phyloP scores from a whole-genome alignment of 345 rosid genomes.

The sweet orange (Citrus sinensis) region DVS_A1.0 CM039162.1:30484501-30485000 shows the following conservation, averaged over 20 bases:
- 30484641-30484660: too few species aligned
- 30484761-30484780: background rate
- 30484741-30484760: background rate
- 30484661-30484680: background rate
- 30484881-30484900: background rate
- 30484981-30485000: conserved; percentile 1
- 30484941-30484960: background rate
- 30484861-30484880: background rate
- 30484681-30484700: background rate
- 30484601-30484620: background rate
- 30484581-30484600: background rate
- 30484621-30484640: too few species aligned
- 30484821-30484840: background rate
- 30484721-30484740: background rate
- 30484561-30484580: background rate
- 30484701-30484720: background rate
- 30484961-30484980: background rate
- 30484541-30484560: background rate
- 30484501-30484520: background rate
- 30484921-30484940: background rate
- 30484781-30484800: background rate
- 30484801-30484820: background rate
- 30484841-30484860: background rate
- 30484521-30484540: background rate
- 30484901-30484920: background rate